Conservation (phyloP, 495 filamentous ascomycete genomes). For the Penicillium canescens region DNA sequence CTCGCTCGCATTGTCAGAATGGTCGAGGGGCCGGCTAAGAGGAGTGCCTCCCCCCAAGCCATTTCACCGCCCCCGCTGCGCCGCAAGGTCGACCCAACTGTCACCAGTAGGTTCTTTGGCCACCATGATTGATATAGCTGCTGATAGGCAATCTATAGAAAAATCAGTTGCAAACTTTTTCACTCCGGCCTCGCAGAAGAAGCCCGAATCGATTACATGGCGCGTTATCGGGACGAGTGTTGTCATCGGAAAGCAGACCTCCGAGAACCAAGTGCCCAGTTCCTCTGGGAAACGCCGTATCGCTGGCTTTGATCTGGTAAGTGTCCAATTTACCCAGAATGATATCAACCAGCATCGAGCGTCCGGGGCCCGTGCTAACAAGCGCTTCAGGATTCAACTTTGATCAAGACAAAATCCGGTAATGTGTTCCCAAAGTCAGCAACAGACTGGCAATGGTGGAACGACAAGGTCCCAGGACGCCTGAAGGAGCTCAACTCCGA, state of each 20-base stretch:
- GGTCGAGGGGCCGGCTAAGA: slow-evolving; percentile 35
- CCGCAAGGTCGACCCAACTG: slow-evolving; percentile 66
- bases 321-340: slow-evolving; percentile 16
- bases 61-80: slow-evolving; percentile 50
- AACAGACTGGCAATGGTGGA: slow-evolving; percentile 95
- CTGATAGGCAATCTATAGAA: slow-evolving; percentile 34
- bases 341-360: no score
- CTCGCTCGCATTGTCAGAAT: slow-evolving; percentile 27
- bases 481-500: slow-evolving; percentile 67
- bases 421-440: slow-evolving; percentile 71
- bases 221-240: slow-evolving; percentile 65
- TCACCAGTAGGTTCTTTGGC: slow-evolving; percentile 61
- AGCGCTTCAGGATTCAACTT: slow-evolving; percentile 71
- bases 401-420: slow-evolving; percentile 78
- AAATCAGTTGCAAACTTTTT: slow-evolving; percentile 83
- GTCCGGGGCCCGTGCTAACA: neutral
- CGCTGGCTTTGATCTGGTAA: slow-evolving; percentile 88
- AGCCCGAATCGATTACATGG: slow-evolving; percentile 78
- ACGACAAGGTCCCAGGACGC: slow-evolving; percentile 63
- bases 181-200: slow-evolving; percentile 82
- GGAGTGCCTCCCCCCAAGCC: slow-evolving; percentile 33
- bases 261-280: slow-evolving; percentile 25
- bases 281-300: slow-evolving; percentile 54
- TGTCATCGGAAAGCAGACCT: slow-evolving; percentile 71
- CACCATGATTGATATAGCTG: neutral